phyloP scores from a whole-genome alignment of 1,139 yeast genomes.

The Saccharomyces hybrid region DNA sequence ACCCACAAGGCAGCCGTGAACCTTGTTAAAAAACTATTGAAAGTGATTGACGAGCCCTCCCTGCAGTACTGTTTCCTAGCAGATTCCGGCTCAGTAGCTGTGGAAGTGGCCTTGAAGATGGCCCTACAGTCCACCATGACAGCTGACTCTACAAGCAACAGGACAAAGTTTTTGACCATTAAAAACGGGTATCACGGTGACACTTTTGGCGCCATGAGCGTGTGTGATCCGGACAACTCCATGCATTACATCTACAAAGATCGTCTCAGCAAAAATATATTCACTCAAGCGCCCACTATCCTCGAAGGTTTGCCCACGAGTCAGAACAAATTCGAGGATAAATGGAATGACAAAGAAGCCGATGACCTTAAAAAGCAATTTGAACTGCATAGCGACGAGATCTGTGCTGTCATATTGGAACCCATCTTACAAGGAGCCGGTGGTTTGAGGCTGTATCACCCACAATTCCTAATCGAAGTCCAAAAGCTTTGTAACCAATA shows the following conservation, averaged over 20 bases:
- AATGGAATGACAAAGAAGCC: constrained; percentile 19
- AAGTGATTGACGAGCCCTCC: constrained; percentile 20
- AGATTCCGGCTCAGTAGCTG: constrained; percentile 48
- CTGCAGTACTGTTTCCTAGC: constrained; percentile 29
- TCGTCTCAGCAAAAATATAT: constrained; percentile 27
- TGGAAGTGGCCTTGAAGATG: constrained; percentile 47
- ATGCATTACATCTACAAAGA: constrained; percentile 30
- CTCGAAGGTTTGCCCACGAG: constrained; percentile 13
- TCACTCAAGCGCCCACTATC: constrained; percentile 26
- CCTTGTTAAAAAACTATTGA: constrained; percentile 19
- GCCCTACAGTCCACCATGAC: constrained; percentile 33
- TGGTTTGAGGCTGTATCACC: constrained; percentile 31
- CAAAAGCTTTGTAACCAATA: constrained; percentile 29
- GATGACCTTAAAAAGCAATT: constrained; percentile 23
- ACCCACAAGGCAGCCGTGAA: constrained; percentile 31
- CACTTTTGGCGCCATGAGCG: constrained; percentile 31
- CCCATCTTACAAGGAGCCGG: constrained; percentile 36
- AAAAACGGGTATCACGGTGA: constrained; percentile 29
- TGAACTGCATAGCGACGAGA: constrained; percentile 21
- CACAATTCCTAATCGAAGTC: constrained; percentile 28
- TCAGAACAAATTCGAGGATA: constrained; percentile 2
- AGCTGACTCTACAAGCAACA: constrained; percentile 12
- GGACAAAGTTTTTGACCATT: constrained; percentile 21
- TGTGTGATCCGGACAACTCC: constrained; percentile 29
- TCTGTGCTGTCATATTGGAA: constrained; percentile 34